phyloP scores from a whole-genome alignment of 108 stramenopile species.

The Discostella stelligeroides region DNA sequence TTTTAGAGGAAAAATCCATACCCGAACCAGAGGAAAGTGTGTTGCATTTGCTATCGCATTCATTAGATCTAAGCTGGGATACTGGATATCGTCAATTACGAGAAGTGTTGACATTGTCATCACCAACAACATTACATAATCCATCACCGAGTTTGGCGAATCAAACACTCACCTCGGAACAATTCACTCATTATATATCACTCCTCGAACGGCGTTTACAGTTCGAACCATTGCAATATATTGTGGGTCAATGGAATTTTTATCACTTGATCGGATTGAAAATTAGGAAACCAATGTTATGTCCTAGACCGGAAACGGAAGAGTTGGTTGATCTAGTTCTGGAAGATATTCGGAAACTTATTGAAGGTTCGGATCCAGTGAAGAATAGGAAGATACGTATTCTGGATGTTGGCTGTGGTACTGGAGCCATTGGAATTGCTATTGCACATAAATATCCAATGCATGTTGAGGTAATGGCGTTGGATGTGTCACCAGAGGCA shows the following conservation, averaged over 20 bases:
- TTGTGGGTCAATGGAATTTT: slow-evolving; percentile 96
- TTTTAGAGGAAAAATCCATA: slow-evolving; percentile 47
- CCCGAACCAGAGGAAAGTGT: slow-evolving; percentile 71
- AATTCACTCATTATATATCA: slow-evolving; percentile 38
- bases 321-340: slow-evolving; percentile 83
- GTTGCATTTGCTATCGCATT: slow-evolving; percentile 62
- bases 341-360: slow-evolving; percentile 39
- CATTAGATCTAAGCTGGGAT: slow-evolving; percentile 63
- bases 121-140: neutral
- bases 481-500: slow-evolving; percentile 83
- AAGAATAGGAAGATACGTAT: slow-evolving; percentile 54
- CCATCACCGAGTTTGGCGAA: slow-evolving; percentile 18
- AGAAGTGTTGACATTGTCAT: slow-evolving; percentile 22
- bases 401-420: slow-evolving; percentile 92
- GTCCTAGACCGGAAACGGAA: slow-evolving; percentile 96
- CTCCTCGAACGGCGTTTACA: slow-evolving; percentile 57
- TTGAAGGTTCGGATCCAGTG: neutral
- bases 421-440: slow-evolving; percentile 91
- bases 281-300: slow-evolving; percentile 80
- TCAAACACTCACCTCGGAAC: slow-evolving; percentile 45
- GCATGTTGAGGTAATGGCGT: slow-evolving; percentile 62
- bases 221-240: slow-evolving; percentile 92
- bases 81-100: slow-evolving; percentile 61
- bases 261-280: slow-evolving; percentile 63
- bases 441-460: slow-evolving; percentile 62